Conservation (phyloP, 208 protist genomes). For the Trypanosoma congolense region DNA sequence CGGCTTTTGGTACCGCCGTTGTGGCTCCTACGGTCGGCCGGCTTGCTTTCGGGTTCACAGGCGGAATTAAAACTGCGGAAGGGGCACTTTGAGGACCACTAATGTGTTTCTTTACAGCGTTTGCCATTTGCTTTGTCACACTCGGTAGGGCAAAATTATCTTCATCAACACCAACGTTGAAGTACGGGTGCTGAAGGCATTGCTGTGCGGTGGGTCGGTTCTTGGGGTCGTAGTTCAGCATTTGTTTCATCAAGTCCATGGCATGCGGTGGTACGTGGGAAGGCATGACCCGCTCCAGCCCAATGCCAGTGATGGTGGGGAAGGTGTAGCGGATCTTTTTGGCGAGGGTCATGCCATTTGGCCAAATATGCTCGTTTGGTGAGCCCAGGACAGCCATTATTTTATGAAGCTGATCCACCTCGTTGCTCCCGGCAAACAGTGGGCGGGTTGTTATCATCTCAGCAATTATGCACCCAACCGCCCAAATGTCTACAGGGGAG, state of each 20-base stretch:
- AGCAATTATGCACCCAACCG: slow-evolving; percentile 95
- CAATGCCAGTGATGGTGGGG: slow-evolving; percentile 50
- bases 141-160: slow-evolving; percentile 34
- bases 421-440: slow-evolving; percentile 91
- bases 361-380: slow-evolving; percentile 70
- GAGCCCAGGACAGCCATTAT: slow-evolving; percentile 79
- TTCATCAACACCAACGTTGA: slow-evolving; percentile 66
- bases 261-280: slow-evolving; percentile 82
- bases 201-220: slow-evolving; percentile 91
- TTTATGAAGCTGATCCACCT: slow-evolving; percentile 82
- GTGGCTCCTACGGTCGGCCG: slow-evolving; percentile 7
- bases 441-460: slow-evolving; percentile 97
- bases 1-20: slow-evolving; percentile 15
- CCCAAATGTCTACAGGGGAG: slow-evolving; percentile 94
- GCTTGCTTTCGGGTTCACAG: neutral
- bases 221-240: slow-evolving; percentile 95
- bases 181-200: slow-evolving; percentile 92
- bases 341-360: slow-evolving; percentile 59
- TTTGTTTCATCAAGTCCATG: slow-evolving; percentile 88
- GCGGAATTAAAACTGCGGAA: slow-evolving; percentile 16
- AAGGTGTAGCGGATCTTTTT: slow-evolving; percentile 83
- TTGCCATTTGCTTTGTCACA: slow-evolving; percentile 43
- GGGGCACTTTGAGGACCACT: slow-evolving; percentile 46
- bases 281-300: slow-evolving; percentile 56
- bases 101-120: slow-evolving; percentile 28